Evolutionary conservation across 2,329 filamentous ascomycete genomes (phyloP), one percentile per base, ranked within the genome.

Genomic region (Taxawa tesnikishii): DNA sequence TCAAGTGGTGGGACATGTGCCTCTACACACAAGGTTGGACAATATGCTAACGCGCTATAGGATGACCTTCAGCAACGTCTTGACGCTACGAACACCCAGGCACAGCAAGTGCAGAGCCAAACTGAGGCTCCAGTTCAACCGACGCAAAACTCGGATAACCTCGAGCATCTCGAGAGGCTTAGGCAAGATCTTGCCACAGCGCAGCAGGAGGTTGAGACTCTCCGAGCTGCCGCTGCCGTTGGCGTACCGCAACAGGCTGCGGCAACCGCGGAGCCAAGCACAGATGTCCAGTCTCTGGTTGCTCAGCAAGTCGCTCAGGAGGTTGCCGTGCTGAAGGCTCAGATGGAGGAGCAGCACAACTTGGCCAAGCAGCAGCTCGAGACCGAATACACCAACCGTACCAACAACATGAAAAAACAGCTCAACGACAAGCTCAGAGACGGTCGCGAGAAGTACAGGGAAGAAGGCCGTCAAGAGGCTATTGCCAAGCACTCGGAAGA

Each of bases 391-490:
- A 60, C 68, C 45, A 62, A 68, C 32, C 68, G 76, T 27, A 75
- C 75, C 2, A 73, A 82, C 26, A 71, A 70, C 50, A 80, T 83
- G 77, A 79, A 76, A 47, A 65, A 70, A 14, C 58, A 69, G 2
- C 58, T 83, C 30, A 79, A 76, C 45, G 75, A 73, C 49, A 83
- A 80, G 49, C 64, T 93, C 11, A 56, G 51, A 6, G 70, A 76
- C 30, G 56, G 39, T 13, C 41, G 43, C 15, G 45, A 45, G 13
- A 45, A 45, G 37, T 36, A 44, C 13, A 44, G 64, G 8, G 58
- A 63, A 18, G 47, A 53, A 27, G 42, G 46, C 7, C 40, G 46
- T 14, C 35, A 54, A 33, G 48, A 52, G 34, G 21, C 59, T 10
- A 44, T 50, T 26, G 44, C 46, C 25, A 51, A 62, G 34, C 62